Evolutionary conservation across 192 early-diverging fungal species (phyloP).

Genomic region (Piromyces finnis): DNA sequence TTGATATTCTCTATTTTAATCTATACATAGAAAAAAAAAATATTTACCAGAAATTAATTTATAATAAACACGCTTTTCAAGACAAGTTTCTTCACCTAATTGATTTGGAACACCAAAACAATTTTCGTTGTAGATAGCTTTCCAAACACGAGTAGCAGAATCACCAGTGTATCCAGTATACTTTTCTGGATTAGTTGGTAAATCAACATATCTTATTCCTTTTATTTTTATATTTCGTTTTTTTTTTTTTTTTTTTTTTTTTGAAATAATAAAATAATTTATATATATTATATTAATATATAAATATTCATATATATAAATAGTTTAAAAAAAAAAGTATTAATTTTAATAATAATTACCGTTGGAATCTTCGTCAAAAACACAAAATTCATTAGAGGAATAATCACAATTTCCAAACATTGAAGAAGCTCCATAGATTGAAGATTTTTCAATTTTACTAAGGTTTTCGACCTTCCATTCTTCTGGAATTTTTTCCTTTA

Average conservation of each 20-base stretch:
- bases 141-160: constrained; percentile 77
- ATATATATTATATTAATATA: too few species aligned
- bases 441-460: constrained; percentile 50
- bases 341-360: constrained; percentile 20
- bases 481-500: constrained; percentile 25
- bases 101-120: constrained; percentile 45
- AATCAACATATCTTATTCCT: constrained; percentile 65
- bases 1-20: too few species aligned
- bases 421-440: constrained; percentile 6
- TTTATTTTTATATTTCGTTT: constrained; percentile 9
- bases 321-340: too few species aligned
- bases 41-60: constrained; percentile 37
- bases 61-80: constrained; percentile 73
- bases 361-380: constrained; percentile 3
- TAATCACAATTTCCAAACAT: background rate
- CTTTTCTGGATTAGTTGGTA: constrained; percentile 83
- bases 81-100: constrained; percentile 47
- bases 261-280: too few species aligned
- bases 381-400: background rate
- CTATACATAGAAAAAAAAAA: background rate
- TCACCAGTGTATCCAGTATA: constrained; percentile 92
- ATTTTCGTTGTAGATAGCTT: constrained; percentile 93
- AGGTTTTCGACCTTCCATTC: constrained; percentile 38
- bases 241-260: background rate
- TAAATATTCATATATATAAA: too few species aligned